Evolutionary conservation across 352 stramenopile species (phyloP).

Genomic region (Phytophthora hibernalis): DNA sequence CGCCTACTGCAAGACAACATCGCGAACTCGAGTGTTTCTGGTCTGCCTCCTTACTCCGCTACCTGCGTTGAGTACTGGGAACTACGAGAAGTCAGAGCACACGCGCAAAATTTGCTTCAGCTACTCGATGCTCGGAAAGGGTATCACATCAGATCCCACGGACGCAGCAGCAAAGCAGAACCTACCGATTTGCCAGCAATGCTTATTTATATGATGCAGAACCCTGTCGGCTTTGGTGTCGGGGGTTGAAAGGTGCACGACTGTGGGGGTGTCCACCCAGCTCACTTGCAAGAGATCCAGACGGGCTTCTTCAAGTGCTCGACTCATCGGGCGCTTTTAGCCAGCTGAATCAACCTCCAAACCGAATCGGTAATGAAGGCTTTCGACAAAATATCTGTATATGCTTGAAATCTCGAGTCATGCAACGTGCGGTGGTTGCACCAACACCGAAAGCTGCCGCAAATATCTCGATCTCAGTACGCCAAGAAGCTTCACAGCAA

Average conservation of each 20-base stretch:
- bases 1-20: background rate
- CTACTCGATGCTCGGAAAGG: too few species aligned
- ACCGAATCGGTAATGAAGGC: too few species aligned
- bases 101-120: too few species aligned
- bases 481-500: too few species aligned
- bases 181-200: background rate
- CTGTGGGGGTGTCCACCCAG: background rate
- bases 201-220: background rate
- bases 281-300: background rate
- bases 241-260: background rate
- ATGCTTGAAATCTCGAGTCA: background rate
- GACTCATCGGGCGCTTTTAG: background rate
- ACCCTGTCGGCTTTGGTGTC: background rate
- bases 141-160: too few species aligned
- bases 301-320: background rate
- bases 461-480: background rate
- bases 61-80: background rate
- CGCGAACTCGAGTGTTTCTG: background rate
- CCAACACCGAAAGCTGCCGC: background rate
- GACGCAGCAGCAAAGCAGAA: background rate
- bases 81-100: too few species aligned
- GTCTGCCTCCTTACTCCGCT: background rate
- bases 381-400: too few species aligned
- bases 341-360: too few species aligned
- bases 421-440: background rate